Base-by-base conservation (phyloP, 1,139 yeast species). In the Pichia sp. region DNA sequence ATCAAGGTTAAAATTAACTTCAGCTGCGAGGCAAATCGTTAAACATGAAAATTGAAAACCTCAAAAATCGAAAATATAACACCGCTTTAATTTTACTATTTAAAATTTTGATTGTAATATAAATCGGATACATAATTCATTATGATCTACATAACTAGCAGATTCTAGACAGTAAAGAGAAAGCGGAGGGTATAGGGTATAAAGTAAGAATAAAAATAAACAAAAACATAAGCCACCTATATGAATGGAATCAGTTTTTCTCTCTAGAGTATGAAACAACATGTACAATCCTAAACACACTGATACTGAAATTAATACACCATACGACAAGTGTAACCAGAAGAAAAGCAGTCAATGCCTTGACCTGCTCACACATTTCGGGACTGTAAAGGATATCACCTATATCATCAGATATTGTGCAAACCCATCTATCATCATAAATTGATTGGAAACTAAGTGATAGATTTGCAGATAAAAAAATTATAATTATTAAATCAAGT, bases 401-500 rank as follows among this genome's bases (percentile, higher is more conserved):
- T 0, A 30, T 29, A 9, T 22, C 2, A 25, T 50, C 41, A 59
- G 64, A 24, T 57, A 6, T 30, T 11, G 51, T 53, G 62, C 97
- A 90, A 7, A 87, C 90, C 96, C 97, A 90, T 54, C 80, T 74
- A 40, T 73, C 72, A 61, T 87, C 96, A 61, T 70, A 85, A 44
- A 90, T 69, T 1, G 96, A 82, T 60, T 87, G 83, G 65, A 89
- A 89, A 2, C 96, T 79, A 41, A 92, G 71, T 7, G 97, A 80
- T 48, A 90, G 65, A 61, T 89, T 90, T 2, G 97, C 96, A 41
- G 95, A 80, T n/a, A 90, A 80, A 59, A 90, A 86, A n/a, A 92
- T 87, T 52, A 92, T 87, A 63, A 92, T 87, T 32, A 90, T 67
- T 41, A 90, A 69, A 60, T 92, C 98, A 52, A 87, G 69, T 73